Evolutionary conservation across 192 early-diverging fungal genomes (phyloP).

Genomic region (Irineochytrium annulatum): DNA sequence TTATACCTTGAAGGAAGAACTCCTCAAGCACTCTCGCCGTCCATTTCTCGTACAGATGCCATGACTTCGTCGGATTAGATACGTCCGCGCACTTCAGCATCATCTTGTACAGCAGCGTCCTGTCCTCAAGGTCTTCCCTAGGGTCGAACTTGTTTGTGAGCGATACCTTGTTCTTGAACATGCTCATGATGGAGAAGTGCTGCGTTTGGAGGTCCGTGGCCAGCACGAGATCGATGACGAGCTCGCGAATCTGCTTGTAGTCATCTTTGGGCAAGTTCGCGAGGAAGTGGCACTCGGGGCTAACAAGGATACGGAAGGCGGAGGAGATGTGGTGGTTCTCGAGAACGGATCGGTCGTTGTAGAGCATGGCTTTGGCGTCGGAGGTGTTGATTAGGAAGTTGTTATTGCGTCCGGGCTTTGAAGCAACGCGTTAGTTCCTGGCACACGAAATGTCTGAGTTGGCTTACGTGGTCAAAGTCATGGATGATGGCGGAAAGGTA

Average conservation of each 20-base stretch:
- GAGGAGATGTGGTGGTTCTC: slow-evolving; percentile 48
- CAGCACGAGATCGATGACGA: slow-evolving; percentile 47
- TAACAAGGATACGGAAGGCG: slow-evolving; percentile 32
- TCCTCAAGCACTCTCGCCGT: slow-evolving; percentile 37
- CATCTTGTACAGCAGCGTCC: slow-evolving; percentile 43
- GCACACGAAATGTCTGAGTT: neutral
- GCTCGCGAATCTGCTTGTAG: slow-evolving; percentile 39
- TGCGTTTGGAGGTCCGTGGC: slow-evolving; percentile 46
- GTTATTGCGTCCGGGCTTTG: slow-evolving; percentile 51
- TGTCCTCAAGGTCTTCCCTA: slow-evolving; percentile 35
- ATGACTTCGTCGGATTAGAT: slow-evolving; percentile 46
- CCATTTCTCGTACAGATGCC: slow-evolving; percentile 38
- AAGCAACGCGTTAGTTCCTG: neutral
- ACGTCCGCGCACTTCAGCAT: slow-evolving; percentile 55
- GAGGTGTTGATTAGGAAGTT: slow-evolving; percentile 43
- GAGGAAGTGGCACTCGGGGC: slow-evolving; percentile 47
- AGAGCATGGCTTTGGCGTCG: slow-evolving; percentile 40
- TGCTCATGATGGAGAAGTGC: slow-evolving; percentile 42
- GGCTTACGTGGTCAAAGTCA: slow-evolving; percentile 22
- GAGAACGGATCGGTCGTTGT: slow-evolving; percentile 52
- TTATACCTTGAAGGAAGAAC: slow-evolving; percentile 36
- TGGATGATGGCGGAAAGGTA: slow-evolving; percentile 49
- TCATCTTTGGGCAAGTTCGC: slow-evolving; percentile 29
- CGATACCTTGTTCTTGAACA: slow-evolving; percentile 48
- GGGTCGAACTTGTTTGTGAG: slow-evolving; percentile 32